These are phyloP conservation scores for Clonostachys rosea DNA, from an alignment of 2,329 filamentous ascomycete genomes.

Conservation along the genomic window DNA sequence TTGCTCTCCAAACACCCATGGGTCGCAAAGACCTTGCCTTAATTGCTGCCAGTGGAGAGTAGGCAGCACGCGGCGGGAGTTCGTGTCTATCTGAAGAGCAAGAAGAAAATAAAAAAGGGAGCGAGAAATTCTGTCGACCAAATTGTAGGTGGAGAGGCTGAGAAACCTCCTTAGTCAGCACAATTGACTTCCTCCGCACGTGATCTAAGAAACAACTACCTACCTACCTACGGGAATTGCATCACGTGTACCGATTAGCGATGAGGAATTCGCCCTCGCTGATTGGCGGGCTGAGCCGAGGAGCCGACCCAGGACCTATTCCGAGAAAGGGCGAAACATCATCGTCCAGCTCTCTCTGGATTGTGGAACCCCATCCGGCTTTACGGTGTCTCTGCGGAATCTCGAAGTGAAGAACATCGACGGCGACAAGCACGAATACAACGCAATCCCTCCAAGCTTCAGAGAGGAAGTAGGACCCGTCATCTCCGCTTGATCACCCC, in stretches of 20 bases:
- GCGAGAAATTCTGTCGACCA: conserved; percentile 4
- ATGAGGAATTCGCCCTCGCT: conserved; percentile 27
- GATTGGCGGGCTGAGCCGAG: conserved; percentile 40
- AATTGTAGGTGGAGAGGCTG: conserved; percentile 3
- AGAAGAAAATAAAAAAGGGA: conserved; percentile 21
- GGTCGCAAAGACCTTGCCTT: conserved; percentile 27
- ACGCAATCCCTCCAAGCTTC: no score
- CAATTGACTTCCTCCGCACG: conserved; percentile 8
- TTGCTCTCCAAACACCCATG: conserved; percentile 35
- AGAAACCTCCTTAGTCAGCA: conserved; percentile 1
- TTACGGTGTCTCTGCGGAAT: conserved; percentile 1
- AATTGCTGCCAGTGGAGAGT: not conserved
- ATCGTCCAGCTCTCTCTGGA: conserved; percentile 4
- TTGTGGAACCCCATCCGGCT: not conserved
- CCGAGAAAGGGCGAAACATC: conserved; percentile 9
- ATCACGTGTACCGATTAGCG: conserved; percentile 11
- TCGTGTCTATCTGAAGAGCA: conserved; percentile 45
- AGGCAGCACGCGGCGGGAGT: conserved; percentile 25
- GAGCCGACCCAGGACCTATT: conserved; percentile 23
- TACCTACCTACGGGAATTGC: conserved; percentile 1
- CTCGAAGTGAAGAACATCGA: not conserved
- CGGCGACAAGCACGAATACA: no score
- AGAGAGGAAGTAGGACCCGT: no score
- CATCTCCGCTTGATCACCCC: not conserved
- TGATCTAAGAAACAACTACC: conserved; percentile 3